phyloP scores from a whole-genome alignment of 2,329 filamentous ascomycete species.

The Sclerotinia nivalis region DNA sequence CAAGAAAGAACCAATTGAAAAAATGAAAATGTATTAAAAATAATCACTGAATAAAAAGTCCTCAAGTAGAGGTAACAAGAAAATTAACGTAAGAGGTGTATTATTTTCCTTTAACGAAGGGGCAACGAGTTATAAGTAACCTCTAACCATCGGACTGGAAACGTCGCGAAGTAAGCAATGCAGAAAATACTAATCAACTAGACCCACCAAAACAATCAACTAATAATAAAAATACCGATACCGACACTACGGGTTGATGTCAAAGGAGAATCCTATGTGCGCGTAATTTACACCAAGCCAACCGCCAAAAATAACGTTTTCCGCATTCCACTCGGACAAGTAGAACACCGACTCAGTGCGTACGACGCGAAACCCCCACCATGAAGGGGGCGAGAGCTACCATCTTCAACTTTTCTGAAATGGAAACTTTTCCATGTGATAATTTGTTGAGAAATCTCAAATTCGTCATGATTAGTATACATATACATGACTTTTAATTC shows the following conservation, averaged over 20 bases:
- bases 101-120: not conserved
- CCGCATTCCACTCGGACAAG: slow-evolving; percentile 15
- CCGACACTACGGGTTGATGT: not conserved
- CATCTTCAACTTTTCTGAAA: not conserved
- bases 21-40: not conserved
- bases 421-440: not conserved
- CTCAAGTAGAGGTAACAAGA: not conserved
- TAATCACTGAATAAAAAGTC: not conserved
- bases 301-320: not conserved
- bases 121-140: not conserved
- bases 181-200: not conserved
- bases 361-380: not conserved
- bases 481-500: not conserved
- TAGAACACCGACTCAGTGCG: slow-evolving; percentile 13
- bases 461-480: not conserved
- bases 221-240: not conserved
- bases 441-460: not conserved
- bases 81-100: slow-evolving; percentile 1
- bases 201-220: slow-evolving; percentile 3
- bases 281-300: not conserved
- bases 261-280: not conserved
- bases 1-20: not conserved
- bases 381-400: not conserved
- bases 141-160: not conserved
- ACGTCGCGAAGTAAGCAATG: not conserved